Base-by-base conservation (phyloP, 2,329 filamentous ascomycete species). In the Alternaria ventricosa region DNA sequence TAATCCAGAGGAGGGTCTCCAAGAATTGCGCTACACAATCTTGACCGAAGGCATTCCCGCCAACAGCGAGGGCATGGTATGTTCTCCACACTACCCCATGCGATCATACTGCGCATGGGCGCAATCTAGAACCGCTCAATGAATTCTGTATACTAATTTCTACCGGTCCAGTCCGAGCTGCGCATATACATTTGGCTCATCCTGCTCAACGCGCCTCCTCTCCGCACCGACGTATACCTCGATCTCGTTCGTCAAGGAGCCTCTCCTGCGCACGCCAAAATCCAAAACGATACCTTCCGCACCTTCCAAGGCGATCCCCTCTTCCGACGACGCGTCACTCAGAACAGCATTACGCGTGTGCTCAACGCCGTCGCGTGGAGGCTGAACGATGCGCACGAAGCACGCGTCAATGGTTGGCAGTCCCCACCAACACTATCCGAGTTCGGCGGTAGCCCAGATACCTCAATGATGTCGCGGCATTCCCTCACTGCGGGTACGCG, bases 131-230 rank as follows among this genome's bases (percentile, higher is more conserved):
- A n/a, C 3, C 28, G 28, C 30, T 53, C 20, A 53, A 41, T 53
- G 49, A 13, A 6, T n/a, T 36, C 49, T 4, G 11, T 23, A 18
- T 53, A 33, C 49, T 53, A 28, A 53, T 20, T 25, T 41, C 10
- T 6, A 25, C 28, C 13, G 20, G 2, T 15, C 7, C 18, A 97
- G 95, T 99, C 96, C 20, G 91, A 94, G 49, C 85, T 96, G 66
- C 91, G 96, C 74, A 96, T 98, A 78, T 98, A 99, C 80, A 89
- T 97, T 69, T 99, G 96, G 96, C 87, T 98, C 44, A 92, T 97
- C 71, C 88, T 99, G 12, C 90, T 99, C 72, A 92, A 97, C 76
- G 90, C 94, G 30, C 90, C 93, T 7, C 89, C 97, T 46, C 84
- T 97, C 67, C 87, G 90, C 47, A 97, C 96, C 62, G 92, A 97